A percentile compares a stretch with the other conserved stretches of the same genome.
These are phyloP conservation scores for Plasmodium vinckei DNA, from an alignment of 169 alveolate genomes.

Conservation along the genomic window DNA sequence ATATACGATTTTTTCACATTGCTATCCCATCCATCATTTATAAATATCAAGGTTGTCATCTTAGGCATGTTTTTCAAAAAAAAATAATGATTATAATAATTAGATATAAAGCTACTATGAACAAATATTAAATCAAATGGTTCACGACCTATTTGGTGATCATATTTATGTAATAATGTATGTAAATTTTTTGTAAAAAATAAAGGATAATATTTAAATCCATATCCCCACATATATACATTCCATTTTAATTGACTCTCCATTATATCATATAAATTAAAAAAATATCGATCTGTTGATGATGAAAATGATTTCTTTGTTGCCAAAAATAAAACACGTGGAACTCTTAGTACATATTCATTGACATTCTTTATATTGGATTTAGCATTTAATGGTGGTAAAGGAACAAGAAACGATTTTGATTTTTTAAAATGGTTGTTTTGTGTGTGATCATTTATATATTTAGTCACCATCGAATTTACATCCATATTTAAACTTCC, in stretches of 20 bases:
- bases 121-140: constrained; percentile 72
- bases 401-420: constrained; percentile 58
- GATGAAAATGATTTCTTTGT: constrained; percentile 60
- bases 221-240: constrained; percentile 71
- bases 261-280: constrained; percentile 54
- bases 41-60: constrained; percentile 42
- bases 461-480: constrained; percentile 23
- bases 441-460: neutral
- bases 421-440: neutral
- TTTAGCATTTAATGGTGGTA: constrained; percentile 60
- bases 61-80: constrained; percentile 71
- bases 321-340: constrained; percentile 68
- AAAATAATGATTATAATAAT: constrained; percentile 60
- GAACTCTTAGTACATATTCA: constrained; percentile 56
- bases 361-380: constrained; percentile 32
- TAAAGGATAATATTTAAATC: constrained; percentile 63
- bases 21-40: constrained; percentile 74
- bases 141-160: constrained; percentile 48
- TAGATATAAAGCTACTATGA: constrained; percentile 65
- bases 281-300: constrained; percentile 47
- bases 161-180: constrained; percentile 47
- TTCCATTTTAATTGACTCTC: constrained; percentile 70
- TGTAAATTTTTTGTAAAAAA: constrained; percentile 64
- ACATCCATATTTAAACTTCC: constrained; percentile 51
- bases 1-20: constrained; percentile 40